Conservation (phyloP, 495 filamentous ascomycete species). For the Xylaria castorea region DNA sequence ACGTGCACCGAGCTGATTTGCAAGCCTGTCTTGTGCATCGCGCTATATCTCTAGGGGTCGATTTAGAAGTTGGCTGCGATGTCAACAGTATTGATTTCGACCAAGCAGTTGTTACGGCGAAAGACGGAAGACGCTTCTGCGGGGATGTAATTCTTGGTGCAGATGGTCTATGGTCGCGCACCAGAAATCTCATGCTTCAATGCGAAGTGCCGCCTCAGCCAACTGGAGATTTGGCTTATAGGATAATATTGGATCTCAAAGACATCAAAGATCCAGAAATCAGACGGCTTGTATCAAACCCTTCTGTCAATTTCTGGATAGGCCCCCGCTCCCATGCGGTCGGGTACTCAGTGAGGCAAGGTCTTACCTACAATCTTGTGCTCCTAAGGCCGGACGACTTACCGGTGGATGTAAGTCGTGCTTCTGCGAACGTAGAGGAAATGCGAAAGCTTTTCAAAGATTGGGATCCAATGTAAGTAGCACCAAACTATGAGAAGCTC, state of each 20-base stretch:
- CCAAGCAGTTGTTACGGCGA: neutral
- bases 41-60: constrained; percentile 50
- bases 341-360: constrained; percentile 61
- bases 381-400: constrained; percentile 60
- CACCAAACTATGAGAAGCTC: constrained; percentile 24
- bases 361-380: constrained; percentile 64
- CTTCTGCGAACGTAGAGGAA: constrained; percentile 53
- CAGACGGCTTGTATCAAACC: constrained; percentile 54
- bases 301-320: constrained; percentile 74
- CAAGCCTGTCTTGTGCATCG: constrained; percentile 53
- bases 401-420: constrained; percentile 51
- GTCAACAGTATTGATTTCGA: constrained; percentile 30
- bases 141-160: constrained; percentile 62
- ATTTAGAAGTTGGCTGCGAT: constrained; percentile 38
- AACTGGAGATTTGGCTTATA: constrained; percentile 69
- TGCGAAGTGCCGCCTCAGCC: constrained; percentile 49
- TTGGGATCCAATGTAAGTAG: constrained; percentile 60
- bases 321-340: constrained; percentile 65
- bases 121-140: constrained; percentile 41
- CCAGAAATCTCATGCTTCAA: constrained; percentile 54
- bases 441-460: constrained; percentile 54
- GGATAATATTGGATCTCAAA: constrained; percentile 58
- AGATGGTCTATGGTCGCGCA: constrained; percentile 62
- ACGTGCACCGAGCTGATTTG: constrained; percentile 62
- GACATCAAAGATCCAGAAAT: constrained; percentile 57